Evolutionary conservation across 192 early-diverging fungal genomes (phyloP), one percentile per base, ranked within the genome.

Genomic region (Umbelopsis ramanniana): DNA sequence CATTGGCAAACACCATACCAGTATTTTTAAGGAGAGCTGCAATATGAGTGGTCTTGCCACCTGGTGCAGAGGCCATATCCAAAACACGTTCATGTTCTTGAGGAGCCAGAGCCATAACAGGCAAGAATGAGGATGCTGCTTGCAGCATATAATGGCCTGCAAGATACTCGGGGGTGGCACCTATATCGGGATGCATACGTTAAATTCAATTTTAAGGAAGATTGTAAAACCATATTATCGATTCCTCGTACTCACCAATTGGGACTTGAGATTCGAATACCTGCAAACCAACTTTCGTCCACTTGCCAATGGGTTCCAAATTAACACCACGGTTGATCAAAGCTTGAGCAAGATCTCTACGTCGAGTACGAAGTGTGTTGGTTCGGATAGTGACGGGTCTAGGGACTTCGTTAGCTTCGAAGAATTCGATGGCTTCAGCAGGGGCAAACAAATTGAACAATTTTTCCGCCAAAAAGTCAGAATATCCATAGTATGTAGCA

Each of bases 71-170:
- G 54, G 93, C 95, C 98, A 99, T 99, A 79, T 99, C 98, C 43
- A 99, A 80, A 26, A 98, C 87, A 46, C 92, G 88, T 71, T 99
- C 98, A 77, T 95, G 88, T 71, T 97, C 95, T 79, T 97, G 93
- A 35, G 98, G 98, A 5, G 94, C 96, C 7, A 99, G 81, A 6
- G 98, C 88, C 84, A 99, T 93, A 26, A 98, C 96, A 12, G 98
- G 98, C 72, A 99, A 83, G 84, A 99, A 99, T 0, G 98, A 99
- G 14, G 95, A 94, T 12, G 96, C 96, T 0, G 98, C 93, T 78
- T 99, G 98, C 50, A 99, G 89, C 94, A 99, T 99, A 72, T 99
- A 99, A 75, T 99, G 95, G 14, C 98, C 98, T 24, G 98, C 95
- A 72, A 99, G 89, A 75, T 99, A 99, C 79, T 99, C 98, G 45